Percentiles rank a stretch among this genome's conserved stretches.
phyloP scores from a whole-genome alignment of 2,329 filamentous ascomycete genomes.

The Furcasterigmium furcatum region DNA sequence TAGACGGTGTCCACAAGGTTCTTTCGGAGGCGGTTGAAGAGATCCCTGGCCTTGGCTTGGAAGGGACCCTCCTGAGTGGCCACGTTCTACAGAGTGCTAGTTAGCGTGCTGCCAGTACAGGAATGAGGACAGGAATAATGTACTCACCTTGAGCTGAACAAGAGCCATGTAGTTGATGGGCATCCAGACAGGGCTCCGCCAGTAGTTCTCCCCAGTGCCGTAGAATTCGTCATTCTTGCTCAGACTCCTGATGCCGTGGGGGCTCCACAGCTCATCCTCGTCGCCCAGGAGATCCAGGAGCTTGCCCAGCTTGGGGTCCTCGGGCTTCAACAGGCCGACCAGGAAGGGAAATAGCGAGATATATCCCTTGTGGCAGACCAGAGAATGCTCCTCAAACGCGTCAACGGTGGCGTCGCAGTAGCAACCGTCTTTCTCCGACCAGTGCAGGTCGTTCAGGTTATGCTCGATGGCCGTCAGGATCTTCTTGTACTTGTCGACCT shows the following conservation, averaged over 20 bases:
- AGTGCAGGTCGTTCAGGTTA: slow-evolving; percentile 92
- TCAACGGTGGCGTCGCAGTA: slow-evolving; percentile 97
- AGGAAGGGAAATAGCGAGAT: slow-evolving; percentile 92
- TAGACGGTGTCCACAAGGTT: slow-evolving; percentile 90
- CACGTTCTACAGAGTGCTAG: slow-evolving; percentile 47
- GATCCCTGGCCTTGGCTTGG: slow-evolving; percentile 61
- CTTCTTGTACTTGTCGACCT: slow-evolving; percentile 67
- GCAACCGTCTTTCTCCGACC: slow-evolving; percentile 74
- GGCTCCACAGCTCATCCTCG: slow-evolving; percentile 84
- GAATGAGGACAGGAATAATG: neutral
- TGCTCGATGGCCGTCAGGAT: slow-evolving; percentile 74
- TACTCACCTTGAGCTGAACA: slow-evolving; percentile 72
- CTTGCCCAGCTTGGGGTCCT: slow-evolving; percentile 71
- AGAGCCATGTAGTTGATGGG: slow-evolving; percentile 92
- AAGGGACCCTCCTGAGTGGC: slow-evolving; percentile 66
- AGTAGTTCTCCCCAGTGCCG: slow-evolving; percentile 93
- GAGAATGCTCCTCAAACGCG: slow-evolving; percentile 83
- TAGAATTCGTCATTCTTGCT: slow-evolving; percentile 82
- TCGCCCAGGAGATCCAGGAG: slow-evolving; percentile 76
- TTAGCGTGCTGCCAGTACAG: neutral
- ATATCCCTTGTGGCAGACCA: slow-evolving; percentile 96
- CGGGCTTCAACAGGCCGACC: slow-evolving; percentile 70
- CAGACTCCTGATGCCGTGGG: slow-evolving; percentile 83
- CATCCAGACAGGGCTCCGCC: slow-evolving; percentile 92
- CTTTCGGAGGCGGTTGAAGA: slow-evolving; percentile 74